Conservation (phyloP, 2,329 filamentous ascomycete genomes). For the Pleomassaria siparia region DNA sequence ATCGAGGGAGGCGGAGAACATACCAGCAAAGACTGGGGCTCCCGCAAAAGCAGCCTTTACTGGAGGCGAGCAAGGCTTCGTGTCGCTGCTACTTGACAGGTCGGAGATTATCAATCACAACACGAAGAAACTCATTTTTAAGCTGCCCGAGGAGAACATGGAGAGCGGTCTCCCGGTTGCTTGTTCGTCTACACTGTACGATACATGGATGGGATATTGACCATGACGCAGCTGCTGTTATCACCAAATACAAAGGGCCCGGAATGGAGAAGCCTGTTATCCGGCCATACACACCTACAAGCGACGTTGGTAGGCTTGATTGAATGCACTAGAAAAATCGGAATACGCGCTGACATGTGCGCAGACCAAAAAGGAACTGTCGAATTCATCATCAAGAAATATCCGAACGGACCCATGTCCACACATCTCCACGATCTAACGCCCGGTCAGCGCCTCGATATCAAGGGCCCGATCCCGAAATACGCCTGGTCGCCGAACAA, state of each 20-base stretch:
- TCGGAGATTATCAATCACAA: conserved; percentile 87
- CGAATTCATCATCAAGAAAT: conserved; percentile 89
- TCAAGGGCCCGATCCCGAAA: conserved; percentile 96
- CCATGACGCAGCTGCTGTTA: conserved; percentile 61
- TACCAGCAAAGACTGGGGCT: conserved; percentile 43
- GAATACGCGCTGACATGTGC: conserved; percentile 5
- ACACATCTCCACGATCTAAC: conserved; percentile 81
- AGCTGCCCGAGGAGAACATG: conserved; percentile 78
- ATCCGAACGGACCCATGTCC: conserved; percentile 89
- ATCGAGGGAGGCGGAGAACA: conserved; percentile 41
- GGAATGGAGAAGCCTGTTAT: conserved; percentile 82
- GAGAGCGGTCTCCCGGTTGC: conserved; percentile 80
- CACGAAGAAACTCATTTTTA: conserved; percentile 89
- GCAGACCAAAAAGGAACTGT: conserved; percentile 70
- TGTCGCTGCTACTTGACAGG: conserved; percentile 75
- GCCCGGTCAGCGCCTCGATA: conserved; percentile 78
- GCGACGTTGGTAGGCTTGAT: conserved; percentile 68
- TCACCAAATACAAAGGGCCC: conserved; percentile 90
- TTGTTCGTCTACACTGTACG: conserved; percentile 53
- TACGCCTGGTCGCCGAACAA: conserved; percentile 90
- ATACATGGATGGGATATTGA: background rate
- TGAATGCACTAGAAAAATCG: background rate
- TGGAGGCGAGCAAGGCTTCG: conserved; percentile 86
- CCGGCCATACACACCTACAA: conserved; percentile 89
- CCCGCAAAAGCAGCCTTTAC: conserved; percentile 62